Conservation (phyloP, 305 asterid species). For the Ilex paraguariensis region DNA sequence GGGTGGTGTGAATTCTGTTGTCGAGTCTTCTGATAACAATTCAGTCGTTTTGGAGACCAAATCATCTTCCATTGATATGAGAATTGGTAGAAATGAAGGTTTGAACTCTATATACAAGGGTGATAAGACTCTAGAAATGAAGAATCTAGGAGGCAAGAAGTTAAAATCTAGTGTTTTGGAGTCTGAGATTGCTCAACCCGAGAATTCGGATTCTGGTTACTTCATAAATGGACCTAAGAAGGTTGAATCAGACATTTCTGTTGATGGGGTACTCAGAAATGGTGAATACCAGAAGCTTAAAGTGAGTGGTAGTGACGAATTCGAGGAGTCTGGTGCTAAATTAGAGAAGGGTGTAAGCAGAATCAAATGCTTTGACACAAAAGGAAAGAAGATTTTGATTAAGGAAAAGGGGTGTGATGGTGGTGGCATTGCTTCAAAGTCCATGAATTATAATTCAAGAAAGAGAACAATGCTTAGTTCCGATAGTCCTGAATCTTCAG, state of each 20-base stretch:
- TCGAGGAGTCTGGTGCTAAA: background rate
- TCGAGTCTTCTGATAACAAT: conserved; percentile 57
- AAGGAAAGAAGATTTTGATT: background rate
- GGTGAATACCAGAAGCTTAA: conserved; percentile 7
- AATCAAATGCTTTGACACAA: conserved; percentile 6
- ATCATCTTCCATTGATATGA: conserved; percentile 49
- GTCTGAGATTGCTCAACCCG: conserved; percentile 15
- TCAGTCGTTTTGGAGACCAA: conserved; percentile 49
- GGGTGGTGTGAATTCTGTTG: conserved; percentile 37
- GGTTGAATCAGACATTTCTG: conserved; percentile 43
- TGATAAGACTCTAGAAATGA: conserved; percentile 3
- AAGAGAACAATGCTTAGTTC: conserved; percentile 17
- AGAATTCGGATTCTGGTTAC: conserved; percentile 58
- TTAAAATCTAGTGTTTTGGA: conserved; percentile 24
- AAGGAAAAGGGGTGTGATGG: conserved; percentile 1
- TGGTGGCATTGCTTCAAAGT: conserved; percentile 11
- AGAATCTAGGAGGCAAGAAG: conserved; percentile 24
- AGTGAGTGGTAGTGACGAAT: background rate
- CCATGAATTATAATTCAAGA: conserved; percentile 20
- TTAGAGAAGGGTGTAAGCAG: background rate
- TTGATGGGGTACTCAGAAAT: conserved; percentile 20
- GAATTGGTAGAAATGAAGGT: conserved; percentile 17
- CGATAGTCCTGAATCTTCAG: conserved; percentile 16
- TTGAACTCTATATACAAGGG: conserved; percentile 7
- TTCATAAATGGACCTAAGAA: conserved; percentile 45